Evolutionary conservation across 2,329 filamentous ascomycete genomes (phyloP), one percentile per base, ranked within the genome.

Genomic region (Cordyceps cicadae): DNA sequence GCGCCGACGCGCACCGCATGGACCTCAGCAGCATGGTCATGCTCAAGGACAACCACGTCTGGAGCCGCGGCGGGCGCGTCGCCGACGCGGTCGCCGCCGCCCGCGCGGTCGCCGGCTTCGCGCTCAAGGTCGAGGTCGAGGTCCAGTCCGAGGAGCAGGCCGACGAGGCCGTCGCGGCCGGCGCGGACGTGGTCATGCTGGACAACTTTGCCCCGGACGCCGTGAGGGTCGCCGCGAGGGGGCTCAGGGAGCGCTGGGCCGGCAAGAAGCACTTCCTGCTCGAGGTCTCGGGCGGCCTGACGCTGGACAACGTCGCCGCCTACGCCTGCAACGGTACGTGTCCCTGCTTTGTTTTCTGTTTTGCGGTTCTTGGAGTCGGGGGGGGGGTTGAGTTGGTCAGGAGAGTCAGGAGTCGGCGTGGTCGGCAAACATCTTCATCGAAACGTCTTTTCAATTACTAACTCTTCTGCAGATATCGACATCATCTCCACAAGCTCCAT

Each of bases 31-130:
- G 87, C 65, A 97, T 99, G 94, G 92, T 92, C 61, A 99, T 99
- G 94, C 81, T 99, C 65, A 99, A 99, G 79, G 94, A 99, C 76
- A 99, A 99, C 75, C 94, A 99, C 75, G 88, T 99, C 61, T 97
- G 93, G 88, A 91, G 90, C 64, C 87, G 89, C 59, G 88, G 89
- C 59, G 88, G 88, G 29, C 90, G 88, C 70, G 97, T 99, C 73
- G 86, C 88, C 1, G 85, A 89, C 24, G 94, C 94, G 6, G 92
- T 99, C 26, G 79, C 79, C 46, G 90, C 93, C 2, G 94, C 94
- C 26, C 90, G 90, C 72, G 81, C 86, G 12, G 90, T 88, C 0
- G 93, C 87, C 9, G 94, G 94, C 0, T 99, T 97, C 75, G 86
- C 89, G 46, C 81, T 96, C 62, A 99, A 97, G 80, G 83, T 99